These are phyloP conservation scores for Aspergillus nidulans DNA, from an alignment of 495 filamentous ascomycete genomes.

Conservation along the genomic window DNA sequence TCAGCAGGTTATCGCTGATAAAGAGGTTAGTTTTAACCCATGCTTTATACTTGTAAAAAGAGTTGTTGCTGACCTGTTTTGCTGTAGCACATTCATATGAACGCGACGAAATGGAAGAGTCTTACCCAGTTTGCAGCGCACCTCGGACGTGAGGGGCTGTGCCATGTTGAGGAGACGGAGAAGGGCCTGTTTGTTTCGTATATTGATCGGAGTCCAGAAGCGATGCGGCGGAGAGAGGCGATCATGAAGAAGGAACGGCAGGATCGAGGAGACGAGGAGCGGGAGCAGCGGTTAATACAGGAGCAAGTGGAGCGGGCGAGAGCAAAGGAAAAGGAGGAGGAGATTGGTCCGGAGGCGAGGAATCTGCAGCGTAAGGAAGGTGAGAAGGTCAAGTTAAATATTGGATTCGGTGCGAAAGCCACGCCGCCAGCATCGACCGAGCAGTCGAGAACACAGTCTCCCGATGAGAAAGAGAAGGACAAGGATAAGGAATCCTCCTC, in stretches of 20 bases:
- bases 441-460: slow-evolving; percentile 16
- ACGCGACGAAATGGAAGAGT: slow-evolving; percentile 78
- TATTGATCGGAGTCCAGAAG: slow-evolving; percentile 86
- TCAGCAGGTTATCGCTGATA: slow-evolving; percentile 60
- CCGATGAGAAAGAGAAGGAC: slow-evolving; percentile 14
- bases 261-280: slow-evolving; percentile 85
- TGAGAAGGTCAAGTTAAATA: slow-evolving; percentile 76
- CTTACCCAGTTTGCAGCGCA: slow-evolving; percentile 86
- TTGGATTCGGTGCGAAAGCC: slow-evolving; percentile 50
- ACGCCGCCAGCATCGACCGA: slow-evolving; percentile 28
- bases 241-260: slow-evolving; percentile 75
- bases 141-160: slow-evolving; percentile 78
- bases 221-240: slow-evolving; percentile 72
- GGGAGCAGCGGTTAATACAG: slow-evolving; percentile 73
- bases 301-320: slow-evolving; percentile 78
- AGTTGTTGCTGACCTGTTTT: not conserved
- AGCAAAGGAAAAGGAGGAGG: slow-evolving; percentile 35
- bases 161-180: slow-evolving; percentile 81
- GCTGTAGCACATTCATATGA: slow-evolving; percentile 82
- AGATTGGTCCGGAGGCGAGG: slow-evolving; percentile 35
- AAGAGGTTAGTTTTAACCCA: slow-evolving; percentile 17
- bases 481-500: slow-evolving; percentile 7
- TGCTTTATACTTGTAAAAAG: not conserved
- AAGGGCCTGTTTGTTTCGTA: slow-evolving; percentile 81
- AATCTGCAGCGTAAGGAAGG: slow-evolving; percentile 66